Conservation (phyloP, 768 basidiomycete genomes). For the Mycena maculata region DNA sequence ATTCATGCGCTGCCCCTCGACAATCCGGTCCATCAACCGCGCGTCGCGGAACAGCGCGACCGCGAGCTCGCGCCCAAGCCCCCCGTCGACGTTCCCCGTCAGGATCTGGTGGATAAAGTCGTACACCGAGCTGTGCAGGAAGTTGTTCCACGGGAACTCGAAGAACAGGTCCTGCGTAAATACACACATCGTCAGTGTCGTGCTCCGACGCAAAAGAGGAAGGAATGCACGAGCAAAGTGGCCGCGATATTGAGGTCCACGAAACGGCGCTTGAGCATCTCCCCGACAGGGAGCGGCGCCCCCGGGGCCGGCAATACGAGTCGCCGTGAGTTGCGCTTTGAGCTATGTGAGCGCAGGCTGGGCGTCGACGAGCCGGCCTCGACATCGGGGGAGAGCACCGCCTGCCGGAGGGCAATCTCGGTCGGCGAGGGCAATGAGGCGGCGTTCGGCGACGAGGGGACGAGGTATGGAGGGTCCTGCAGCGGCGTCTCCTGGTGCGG, state of each 20-base stretch:
- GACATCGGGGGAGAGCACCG: too few species aligned
- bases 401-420: conserved; percentile 38
- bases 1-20: conserved; percentile 86
- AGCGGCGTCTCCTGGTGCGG: conserved; percentile 23
- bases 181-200: not conserved
- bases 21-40: conserved; percentile 83
- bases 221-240: conserved; percentile 76
- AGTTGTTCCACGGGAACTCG: conserved; percentile 97
- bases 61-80: conserved; percentile 86
- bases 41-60: conserved; percentile 90
- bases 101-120: conserved; percentile 96
- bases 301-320: conserved; percentile 48
- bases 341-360: conserved; percentile 54
- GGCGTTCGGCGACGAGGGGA: conserved; percentile 43
- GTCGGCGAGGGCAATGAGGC: conserved; percentile 45
- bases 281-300: conserved; percentile 69
- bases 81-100: conserved; percentile 86
- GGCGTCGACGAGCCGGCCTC: conserved; percentile 44
- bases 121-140: conserved; percentile 95
- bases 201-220: not conserved
- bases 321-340: conserved; percentile 68
- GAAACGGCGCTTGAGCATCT: conserved; percentile 83
- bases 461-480: conserved; percentile 35
- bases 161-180: conserved; percentile 89
- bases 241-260: conserved; percentile 78